Base-by-base conservation (phyloP, 2,329 filamentous ascomycete genomes). In the Nothomitra cinnamomea region DNA sequence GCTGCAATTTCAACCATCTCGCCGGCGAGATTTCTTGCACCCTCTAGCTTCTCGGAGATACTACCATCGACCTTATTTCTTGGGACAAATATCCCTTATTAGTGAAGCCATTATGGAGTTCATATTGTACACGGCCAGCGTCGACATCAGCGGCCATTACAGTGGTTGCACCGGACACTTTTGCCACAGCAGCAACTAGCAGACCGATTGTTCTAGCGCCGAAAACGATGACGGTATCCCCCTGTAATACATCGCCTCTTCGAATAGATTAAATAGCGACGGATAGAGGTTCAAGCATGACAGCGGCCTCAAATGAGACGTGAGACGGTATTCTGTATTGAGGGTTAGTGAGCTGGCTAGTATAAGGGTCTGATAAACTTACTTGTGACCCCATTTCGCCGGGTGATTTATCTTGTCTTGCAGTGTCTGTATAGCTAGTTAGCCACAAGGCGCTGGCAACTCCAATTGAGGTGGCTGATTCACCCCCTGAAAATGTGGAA, bases 191-290 rank as follows among this genome's bases (percentile, higher is more conserved):
- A 2, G 79, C 78, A 13, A 77, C 80, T 45, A 83, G 67, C 2
- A 83, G 67, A 1, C 80, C 80, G 28, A 83, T 74, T 1, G 80
- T 76, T 15, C 79, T 79, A 10, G 79, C 78, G 15, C 80, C 80
- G n/a, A 82, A 73, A 25, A 83, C 74, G n/a, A 83, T 32, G 28
- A 32, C 28, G 28, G 28, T 32, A 32, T 32, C 28, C 10, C 28
- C 28, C 28, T 32, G 28, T 10, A 10, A 4, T 32, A 32, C 28
- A 5, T 4, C 28, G 28, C 28, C 28, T 32, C 28, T 4, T 32
- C 28, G 28, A 32, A 32, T 32, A 32, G 28, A 32, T 5, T 32
- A 10, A 10, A 32, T 4, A 10, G 28, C 28, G 28, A 32, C 28
- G 4, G 28, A 32, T 32, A 32, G 28, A 4, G 28, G 28, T 10